Base-by-base conservation (phyloP, 768 basidiomycete genomes). In the Termitomyces bulborhizus region DNA sequence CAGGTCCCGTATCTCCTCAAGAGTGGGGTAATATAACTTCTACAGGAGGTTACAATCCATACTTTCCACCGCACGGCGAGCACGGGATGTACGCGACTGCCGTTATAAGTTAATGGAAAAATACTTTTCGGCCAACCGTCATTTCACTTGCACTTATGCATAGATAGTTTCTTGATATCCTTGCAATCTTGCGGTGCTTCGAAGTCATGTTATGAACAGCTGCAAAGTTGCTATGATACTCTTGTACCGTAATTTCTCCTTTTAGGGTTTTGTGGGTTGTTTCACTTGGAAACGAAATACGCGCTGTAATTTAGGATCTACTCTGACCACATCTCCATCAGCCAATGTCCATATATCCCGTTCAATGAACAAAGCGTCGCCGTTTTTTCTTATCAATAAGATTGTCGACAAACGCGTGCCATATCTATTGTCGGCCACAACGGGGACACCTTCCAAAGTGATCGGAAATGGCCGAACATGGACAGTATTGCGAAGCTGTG, bases 401-500 rank as follows among this genome's bases (percentile, higher is more conserved):
- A 89, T 80, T 3, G 86, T 90, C 42, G 90, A 80, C 51, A 88
- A 67, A 15, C 90, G 84, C 34, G 90, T 93, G 43, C 79, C 90
- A 63, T 88, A 90, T 57, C 65, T 66, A 26, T 55, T 63, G 18
- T 45, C 59, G 13, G 41, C 60, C 27, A 41, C 44, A 39, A 41
- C 55, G 29, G 59, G 52, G 42, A 60, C 49, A 29, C 65, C 66
- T 34, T 69, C 70, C 58, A 74, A 57, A 50, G 63, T 67, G 48
- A 76, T 60, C 29, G 57, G 59, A 26, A 86, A 26, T n/a, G 87
- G 86, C 32, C 72, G 67, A 46, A 86, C 84, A 26, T 81, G 76
- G 4, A 90, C 75, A n/a, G 86, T 84, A 57, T 81, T 78, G 59
- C 74, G 80, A 60, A 86, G 73, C 43, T 84, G 77, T 53, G 71